Evolutionary conservation across 2,329 filamentous ascomycete genomes (phyloP).

Genomic region (Chalaropsis thielavioides): DNA sequence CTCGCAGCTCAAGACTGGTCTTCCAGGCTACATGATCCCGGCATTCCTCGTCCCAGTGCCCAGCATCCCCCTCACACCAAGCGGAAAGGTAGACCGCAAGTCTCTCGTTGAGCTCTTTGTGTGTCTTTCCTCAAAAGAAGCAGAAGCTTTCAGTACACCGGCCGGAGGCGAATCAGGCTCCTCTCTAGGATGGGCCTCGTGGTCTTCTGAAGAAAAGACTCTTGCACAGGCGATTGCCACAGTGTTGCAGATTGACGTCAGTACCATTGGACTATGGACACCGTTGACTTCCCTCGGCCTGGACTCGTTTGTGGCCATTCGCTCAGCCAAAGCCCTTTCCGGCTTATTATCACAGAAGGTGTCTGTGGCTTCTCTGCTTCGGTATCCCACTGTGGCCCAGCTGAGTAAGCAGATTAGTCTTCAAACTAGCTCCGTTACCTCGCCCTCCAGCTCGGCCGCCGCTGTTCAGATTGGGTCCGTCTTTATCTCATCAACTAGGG

Average conservation of each 20-base stretch:
- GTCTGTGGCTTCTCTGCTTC: conserved; percentile 56
- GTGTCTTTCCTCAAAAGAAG: conserved; percentile 14
- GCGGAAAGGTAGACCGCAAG: conserved; percentile 57
- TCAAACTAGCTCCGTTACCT: neutral
- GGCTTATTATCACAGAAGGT: conserved; percentile 33
- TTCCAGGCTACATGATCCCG: conserved; percentile 71
- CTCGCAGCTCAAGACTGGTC: conserved; percentile 34
- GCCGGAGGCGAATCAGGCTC: neutral
- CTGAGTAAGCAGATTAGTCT: conserved; percentile 29
- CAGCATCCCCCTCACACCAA: conserved; percentile 53
- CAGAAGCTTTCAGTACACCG: neutral
- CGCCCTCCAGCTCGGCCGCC: neutral
- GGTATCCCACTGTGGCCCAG: conserved; percentile 48
- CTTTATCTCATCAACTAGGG: conserved; percentile 23
- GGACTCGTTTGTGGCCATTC: conserved; percentile 71
- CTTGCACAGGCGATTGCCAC: conserved; percentile 42
- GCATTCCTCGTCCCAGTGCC: conserved; percentile 56
- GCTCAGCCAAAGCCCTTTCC: conserved; percentile 45
- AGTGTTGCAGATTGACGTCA: conserved; percentile 31
- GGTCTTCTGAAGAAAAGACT: conserved; percentile 40
- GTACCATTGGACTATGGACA: conserved; percentile 44
- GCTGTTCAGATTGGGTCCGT: conserved; percentile 21
- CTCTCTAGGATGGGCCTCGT: conserved; percentile 21
- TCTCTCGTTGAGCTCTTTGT: conserved; percentile 36
- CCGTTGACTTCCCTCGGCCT: conserved; percentile 68